Conservation (phyloP, 495 filamentous ascomycete genomes). For the Lasiosphaeria miniovina region DNA sequence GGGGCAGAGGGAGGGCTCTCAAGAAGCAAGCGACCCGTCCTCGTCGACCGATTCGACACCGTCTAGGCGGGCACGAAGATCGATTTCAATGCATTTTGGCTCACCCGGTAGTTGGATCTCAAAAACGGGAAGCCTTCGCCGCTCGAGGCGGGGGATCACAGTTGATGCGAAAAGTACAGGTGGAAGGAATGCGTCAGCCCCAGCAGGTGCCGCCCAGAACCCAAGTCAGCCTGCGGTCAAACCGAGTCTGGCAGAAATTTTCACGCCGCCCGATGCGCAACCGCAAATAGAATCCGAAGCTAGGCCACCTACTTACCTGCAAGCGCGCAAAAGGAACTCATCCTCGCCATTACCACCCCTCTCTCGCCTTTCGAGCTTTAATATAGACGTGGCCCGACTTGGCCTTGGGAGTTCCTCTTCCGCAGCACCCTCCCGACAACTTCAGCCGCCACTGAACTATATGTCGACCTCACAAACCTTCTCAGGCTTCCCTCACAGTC, state of each 20-base stretch:
- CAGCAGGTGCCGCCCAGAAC: constrained; percentile 27
- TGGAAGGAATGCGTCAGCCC: constrained; percentile 46
- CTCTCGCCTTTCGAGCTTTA: constrained; percentile 55
- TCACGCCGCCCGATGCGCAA: constrained; percentile 19
- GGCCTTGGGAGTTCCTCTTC: constrained; percentile 40
- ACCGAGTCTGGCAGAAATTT: constrained; percentile 23
- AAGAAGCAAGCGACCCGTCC: constrained; percentile 17
- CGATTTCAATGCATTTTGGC: constrained; percentile 54
- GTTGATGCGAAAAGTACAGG: constrained; percentile 34
- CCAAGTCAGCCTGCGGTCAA: constrained; percentile 19
- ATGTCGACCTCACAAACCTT: constrained; percentile 26
- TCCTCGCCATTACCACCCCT: constrained; percentile 58
- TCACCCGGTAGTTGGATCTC: constrained; percentile 50
- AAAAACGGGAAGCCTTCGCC: constrained; percentile 47
- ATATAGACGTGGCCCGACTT: constrained; percentile 50
- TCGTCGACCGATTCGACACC: constrained; percentile 28
- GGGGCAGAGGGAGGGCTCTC: constrained; percentile 10
- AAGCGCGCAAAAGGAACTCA: constrained; percentile 42
- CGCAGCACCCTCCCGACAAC: constrained; percentile 20
- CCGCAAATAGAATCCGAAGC: constrained; percentile 20
- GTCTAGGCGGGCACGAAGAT: constrained; percentile 42
- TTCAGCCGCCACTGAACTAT: constrained; percentile 26
- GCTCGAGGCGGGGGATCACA: constrained; percentile 38
- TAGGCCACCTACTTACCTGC: constrained; percentile 25
- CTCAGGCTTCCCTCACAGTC: constrained; percentile 26